Evolutionary conservation across 2,329 filamentous ascomycete species (phyloP).

Genomic region (Colletotrichum tabaci): DNA sequence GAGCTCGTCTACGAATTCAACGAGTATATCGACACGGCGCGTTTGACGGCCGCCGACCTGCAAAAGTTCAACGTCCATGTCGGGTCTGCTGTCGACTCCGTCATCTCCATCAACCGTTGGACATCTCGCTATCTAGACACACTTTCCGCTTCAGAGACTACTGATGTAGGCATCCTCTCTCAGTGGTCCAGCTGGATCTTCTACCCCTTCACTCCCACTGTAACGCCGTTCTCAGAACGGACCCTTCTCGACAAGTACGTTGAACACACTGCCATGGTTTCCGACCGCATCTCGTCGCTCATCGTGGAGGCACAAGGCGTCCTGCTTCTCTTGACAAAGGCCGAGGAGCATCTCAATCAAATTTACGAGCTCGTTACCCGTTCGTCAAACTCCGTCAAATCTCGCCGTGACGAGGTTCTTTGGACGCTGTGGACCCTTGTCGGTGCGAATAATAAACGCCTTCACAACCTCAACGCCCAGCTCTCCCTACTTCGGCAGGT

Average conservation of each 20-base stretch:
- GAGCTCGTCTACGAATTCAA: constrained; percentile 84
- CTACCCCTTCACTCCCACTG: constrained; percentile 73
- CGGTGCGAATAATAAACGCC: constrained; percentile 75
- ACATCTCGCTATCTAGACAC: constrained; percentile 78
- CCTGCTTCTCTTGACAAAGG: constrained; percentile 74
- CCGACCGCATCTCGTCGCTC: constrained; percentile 77
- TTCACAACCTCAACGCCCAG: constrained; percentile 74
- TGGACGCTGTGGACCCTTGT: constrained; percentile 81
- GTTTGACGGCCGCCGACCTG: constrained; percentile 75
- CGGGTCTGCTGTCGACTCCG: constrained; percentile 79
- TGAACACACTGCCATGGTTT: constrained; percentile 78
- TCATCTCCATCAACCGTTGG: constrained; percentile 83
- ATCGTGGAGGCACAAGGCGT: constrained; percentile 80
- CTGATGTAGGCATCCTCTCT: constrained; percentile 55
- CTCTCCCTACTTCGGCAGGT: constrained; percentile 76
- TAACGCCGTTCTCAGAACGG: constrained; percentile 68
- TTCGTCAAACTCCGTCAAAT: constrained; percentile 72
- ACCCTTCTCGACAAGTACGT: constrained; percentile 82
- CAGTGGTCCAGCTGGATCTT: constrained; percentile 63
- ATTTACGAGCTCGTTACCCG: constrained; percentile 79
- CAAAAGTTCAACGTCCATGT: constrained; percentile 84
- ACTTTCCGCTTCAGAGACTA: constrained; percentile 58
- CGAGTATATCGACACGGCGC: constrained; percentile 79
- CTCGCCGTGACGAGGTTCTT: constrained; percentile 76
- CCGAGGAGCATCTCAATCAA: constrained; percentile 78